phyloP scores from a whole-genome alignment of 1,284 basidiomycete species.

The Ustilago nuda region DNA sequence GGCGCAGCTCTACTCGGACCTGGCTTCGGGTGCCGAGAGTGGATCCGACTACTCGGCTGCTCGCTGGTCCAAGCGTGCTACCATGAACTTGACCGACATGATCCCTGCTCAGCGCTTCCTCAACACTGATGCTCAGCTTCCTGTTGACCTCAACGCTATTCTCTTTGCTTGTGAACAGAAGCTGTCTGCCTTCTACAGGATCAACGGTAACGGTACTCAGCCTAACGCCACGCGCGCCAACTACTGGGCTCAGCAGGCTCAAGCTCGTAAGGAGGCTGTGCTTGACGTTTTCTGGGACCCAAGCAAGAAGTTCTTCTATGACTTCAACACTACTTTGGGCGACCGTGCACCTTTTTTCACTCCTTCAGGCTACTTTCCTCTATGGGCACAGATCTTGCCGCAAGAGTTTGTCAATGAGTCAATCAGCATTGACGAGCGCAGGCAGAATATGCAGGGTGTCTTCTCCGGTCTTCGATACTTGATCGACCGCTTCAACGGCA shows the following conservation, averaged over 20 bases:
- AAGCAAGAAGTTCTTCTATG: constrained; percentile 85
- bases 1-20: constrained; percentile 82
- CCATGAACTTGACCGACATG: constrained; percentile 71
- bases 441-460: constrained; percentile 72
- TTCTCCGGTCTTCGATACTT: constrained; percentile 80
- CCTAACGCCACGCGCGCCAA: constrained; percentile 67
- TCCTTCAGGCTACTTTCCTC: constrained; percentile 82
- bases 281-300: constrained; percentile 88
- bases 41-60: constrained; percentile 72
- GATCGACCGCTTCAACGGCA: constrained; percentile 86
- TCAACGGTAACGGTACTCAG: constrained; percentile 71
- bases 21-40: constrained; percentile 86
- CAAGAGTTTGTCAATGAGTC: constrained; percentile 75
- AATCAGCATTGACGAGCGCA: constrained; percentile 59
- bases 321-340: constrained; percentile 72
- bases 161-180: constrained; percentile 73
- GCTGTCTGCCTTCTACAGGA: constrained; percentile 71
- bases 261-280: constrained; percentile 76
- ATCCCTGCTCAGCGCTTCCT: constrained; percentile 77
- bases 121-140: constrained; percentile 78
- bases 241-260: constrained; percentile 76
- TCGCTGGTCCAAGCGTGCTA: constrained; percentile 73
- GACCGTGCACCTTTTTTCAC: constrained; percentile 73
- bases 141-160: constrained; percentile 85
- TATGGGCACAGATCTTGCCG: constrained; percentile 88